phyloP scores from a whole-genome alignment of 768 basidiomycete species.

The Bullera alba region DNA sequence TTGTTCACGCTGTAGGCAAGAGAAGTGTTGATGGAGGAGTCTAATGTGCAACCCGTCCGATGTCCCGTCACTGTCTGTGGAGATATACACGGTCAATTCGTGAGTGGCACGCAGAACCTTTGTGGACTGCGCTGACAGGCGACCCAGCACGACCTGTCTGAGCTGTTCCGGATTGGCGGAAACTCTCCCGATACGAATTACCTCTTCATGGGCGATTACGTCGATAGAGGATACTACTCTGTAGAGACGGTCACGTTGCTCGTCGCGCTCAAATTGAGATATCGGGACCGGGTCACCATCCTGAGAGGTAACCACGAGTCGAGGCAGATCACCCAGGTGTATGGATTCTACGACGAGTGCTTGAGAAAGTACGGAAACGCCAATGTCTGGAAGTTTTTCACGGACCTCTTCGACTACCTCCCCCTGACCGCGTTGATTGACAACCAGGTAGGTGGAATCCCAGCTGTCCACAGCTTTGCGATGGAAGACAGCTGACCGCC shows the following conservation, averaged over 20 bases:
- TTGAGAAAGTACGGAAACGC: conserved; percentile 99
- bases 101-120: conserved; percentile 51
- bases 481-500: not conserved
- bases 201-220: conserved; percentile 99
- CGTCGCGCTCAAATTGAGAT: conserved; percentile 93
- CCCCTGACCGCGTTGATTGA: conserved; percentile 97
- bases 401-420: conserved; percentile 95
- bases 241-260: conserved; percentile 97
- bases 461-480: too few relatives aligned
- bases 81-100: conserved; percentile 99
- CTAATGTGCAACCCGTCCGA: conserved; percentile 94
- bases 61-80: conserved; percentile 99
- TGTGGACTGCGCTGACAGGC: too few relatives aligned
- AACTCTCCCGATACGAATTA: conserved; percentile 99
- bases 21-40: conserved; percentile 98
- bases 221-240: conserved; percentile 97
- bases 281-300: conserved; percentile 96
- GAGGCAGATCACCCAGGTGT: conserved; percentile 98
- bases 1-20: conserved; percentile 60
- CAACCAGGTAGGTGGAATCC: conserved; percentile 75
- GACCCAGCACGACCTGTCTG: conserved; percentile 90
- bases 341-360: conserved; percentile 99
- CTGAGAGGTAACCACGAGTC: conserved; percentile 98
- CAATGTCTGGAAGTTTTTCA: conserved; percentile 99
- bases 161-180: conserved; percentile 96